Conservation (phyloP, 2,329 filamentous ascomycete species). For the Xylariales sp. region DNA sequence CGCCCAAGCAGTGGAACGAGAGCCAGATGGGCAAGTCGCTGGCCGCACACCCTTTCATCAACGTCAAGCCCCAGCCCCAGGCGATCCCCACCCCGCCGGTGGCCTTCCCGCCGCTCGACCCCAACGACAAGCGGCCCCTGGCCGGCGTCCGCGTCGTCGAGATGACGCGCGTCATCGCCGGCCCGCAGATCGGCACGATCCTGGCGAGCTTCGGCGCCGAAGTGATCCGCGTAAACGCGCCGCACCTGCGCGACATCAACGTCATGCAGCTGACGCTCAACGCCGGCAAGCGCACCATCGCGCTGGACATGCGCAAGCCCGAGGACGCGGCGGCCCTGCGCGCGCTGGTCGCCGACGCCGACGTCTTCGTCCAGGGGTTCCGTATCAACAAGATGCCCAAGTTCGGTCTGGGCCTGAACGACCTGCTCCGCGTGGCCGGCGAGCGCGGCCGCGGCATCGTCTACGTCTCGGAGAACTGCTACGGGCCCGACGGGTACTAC, state of each 20-base stretch:
- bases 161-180: conserved; percentile 42
- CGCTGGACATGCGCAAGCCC: conserved; percentile 40
- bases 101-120: conserved; percentile 24
- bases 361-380: conserved; percentile 52
- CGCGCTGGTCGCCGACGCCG: conserved; percentile 40
- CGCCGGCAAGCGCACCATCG: conserved; percentile 41
- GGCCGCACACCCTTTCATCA: conserved; percentile 36
- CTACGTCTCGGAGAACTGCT: conserved; percentile 46
- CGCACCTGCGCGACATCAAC: conserved; percentile 36
- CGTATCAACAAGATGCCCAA: conserved; percentile 37
- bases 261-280: conserved; percentile 35
- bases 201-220: conserved; percentile 40
- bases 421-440: conserved; percentile 32
- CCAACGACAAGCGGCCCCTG: conserved; percentile 28
- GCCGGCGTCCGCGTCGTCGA: conserved; percentile 47
- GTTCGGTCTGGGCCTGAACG: conserved; percentile 34
- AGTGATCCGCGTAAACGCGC: conserved; percentile 39
- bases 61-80: conserved; percentile 28
- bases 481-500: conserved; percentile 42
- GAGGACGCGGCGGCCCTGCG: conserved; percentile 33
- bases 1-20: conserved; percentile 35
- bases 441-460: conserved; percentile 38
- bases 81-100: conserved; percentile 25
- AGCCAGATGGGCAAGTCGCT: conserved; percentile 38
- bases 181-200: conserved; percentile 36